Percentiles rank a stretch among this genome's conserved stretches.
Evolutionary conservation across 768 basidiomycete species (phyloP).

Genomic region (Myochromella boudieri): DNA sequence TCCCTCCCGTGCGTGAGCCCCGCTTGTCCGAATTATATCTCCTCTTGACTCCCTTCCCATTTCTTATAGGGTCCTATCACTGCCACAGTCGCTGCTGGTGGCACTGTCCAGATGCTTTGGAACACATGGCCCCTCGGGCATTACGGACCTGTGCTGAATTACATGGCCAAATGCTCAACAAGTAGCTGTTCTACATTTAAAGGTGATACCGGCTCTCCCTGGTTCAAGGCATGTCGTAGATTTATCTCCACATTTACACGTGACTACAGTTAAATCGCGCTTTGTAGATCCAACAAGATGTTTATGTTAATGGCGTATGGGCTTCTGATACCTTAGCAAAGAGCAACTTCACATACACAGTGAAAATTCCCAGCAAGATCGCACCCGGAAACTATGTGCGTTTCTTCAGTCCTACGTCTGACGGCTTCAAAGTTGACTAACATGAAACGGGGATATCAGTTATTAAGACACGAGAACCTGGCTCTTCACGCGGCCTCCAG

Average conservation of each 20-base stretch:
- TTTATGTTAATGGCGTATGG: conserved; percentile 34
- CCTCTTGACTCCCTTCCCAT: not conserved
- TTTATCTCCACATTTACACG: no score
- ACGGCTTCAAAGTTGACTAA: not conserved
- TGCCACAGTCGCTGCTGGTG: conserved; percentile 34
- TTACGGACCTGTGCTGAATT: conserved; percentile 38
- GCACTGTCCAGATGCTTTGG: conserved; percentile 33
- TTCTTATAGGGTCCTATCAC: conserved; percentile 30
- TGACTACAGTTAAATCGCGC: not conserved
- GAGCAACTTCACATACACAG: conserved; percentile 31
- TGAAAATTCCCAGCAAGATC: conserved; percentile 38
- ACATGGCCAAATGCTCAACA: conserved; percentile 37
- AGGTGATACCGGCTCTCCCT: conserved; percentile 35
- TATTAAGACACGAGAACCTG: conserved; percentile 39
- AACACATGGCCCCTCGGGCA: conserved; percentile 41
- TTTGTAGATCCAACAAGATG: conserved; percentile 33
- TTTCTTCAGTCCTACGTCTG: not conserved
- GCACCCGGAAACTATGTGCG: conserved; percentile 35
- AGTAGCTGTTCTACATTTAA: conserved; percentile 34
- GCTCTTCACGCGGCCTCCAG: conserved; percentile 33
- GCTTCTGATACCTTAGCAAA: conserved; percentile 36
- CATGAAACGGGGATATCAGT: conserved; percentile 18
- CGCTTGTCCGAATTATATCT: not conserved
- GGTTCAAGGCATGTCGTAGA: conserved; percentile 41
- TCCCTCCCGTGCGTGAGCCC: conserved; percentile 31